Evolutionary conservation across 331 rosid species (phyloP), one percentile per base, ranked within the genome.

Genomic region (Prunus yedoensis): DNA sequence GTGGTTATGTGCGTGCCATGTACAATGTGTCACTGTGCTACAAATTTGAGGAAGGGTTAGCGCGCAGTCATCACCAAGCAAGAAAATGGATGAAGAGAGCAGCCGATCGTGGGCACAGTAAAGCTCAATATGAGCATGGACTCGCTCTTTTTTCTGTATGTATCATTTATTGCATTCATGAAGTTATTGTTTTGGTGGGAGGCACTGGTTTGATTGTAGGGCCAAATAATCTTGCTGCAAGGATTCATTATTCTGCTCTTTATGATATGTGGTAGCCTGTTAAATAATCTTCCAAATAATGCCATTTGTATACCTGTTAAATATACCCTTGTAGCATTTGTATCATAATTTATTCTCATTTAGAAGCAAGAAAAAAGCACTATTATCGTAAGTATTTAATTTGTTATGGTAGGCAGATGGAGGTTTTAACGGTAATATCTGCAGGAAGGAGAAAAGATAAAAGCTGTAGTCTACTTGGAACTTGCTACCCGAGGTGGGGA

Each of bases 21-120:
- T 94, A 91, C 83, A 91, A 94, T 60, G 65, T 84, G 20, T 87
- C 97, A 30, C 79, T 91, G 27, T 94, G 99, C 83, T 91, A 85
- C 88, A 81, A 90, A 15, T 77, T 64, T 65, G 97, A 95, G 78
- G 95, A 91, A 81, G 97, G 97, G 5, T 50, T 94, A 77, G 16
- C 70, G 9, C 92, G 50, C 27, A 86, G 80, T 83, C 93, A 78
- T 83, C 85, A 78, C 71, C 69, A 70, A 46, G 96, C 91, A 38
- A 90, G 91, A 74, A 91, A 86, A 77, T 94, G 99, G 96, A 91
- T 90, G 99, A 89, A 89, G 90, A 87, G 88, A 75, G 99, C 97
- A 56, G 99, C 97, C 28, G 97, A 94, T 74, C 86, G 79, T 17
- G 95, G 95, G 76, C 97, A 94, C 50, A 70, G 78, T 71, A 91